Percentiles rank a stretch among this genome's conserved stretches.
Conservation (phyloP, 768 basidiomycete species). For the Cystobasidium onofrii region DNA sequence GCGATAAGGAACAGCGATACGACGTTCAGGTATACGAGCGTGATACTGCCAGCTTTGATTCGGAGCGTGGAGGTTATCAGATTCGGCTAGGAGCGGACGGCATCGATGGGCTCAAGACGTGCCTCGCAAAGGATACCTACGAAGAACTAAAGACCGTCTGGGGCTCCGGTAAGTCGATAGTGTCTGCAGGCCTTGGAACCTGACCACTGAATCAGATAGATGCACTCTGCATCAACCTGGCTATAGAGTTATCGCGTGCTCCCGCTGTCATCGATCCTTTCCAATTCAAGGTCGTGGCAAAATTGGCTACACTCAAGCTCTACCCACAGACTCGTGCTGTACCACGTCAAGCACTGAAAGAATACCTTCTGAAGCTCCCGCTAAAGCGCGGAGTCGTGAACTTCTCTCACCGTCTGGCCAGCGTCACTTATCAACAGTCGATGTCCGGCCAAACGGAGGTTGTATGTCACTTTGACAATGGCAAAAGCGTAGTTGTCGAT, state of each 20-base stretch:
- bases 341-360: not conserved
- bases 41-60: not conserved
- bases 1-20: not conserved
- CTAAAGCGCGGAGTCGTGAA: not conserved
- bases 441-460: not conserved
- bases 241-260: conserved; percentile 1
- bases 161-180: not conserved
- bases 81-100: conserved; percentile 5
- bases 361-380: not conserved
- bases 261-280: not conserved
- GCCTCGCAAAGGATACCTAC: not conserved
- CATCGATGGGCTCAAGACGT: not conserved
- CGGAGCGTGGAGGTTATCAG: conserved; percentile 11
- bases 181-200: not conserved
- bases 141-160: not conserved
- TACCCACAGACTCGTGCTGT: conserved; percentile 14
- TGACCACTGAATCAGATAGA: not conserved
- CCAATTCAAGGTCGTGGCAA: not conserved
- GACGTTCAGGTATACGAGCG: conserved; percentile 7
- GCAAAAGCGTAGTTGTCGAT: not conserved
- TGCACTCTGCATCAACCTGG: not conserved
- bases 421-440: not conserved
- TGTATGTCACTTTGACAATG: not conserved
- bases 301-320: not conserved
- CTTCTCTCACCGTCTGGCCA: not conserved